phyloP scores from a whole-genome alignment of 1,284 basidiomycete species.

The Sanghuangporus sanghuang region DNA sequence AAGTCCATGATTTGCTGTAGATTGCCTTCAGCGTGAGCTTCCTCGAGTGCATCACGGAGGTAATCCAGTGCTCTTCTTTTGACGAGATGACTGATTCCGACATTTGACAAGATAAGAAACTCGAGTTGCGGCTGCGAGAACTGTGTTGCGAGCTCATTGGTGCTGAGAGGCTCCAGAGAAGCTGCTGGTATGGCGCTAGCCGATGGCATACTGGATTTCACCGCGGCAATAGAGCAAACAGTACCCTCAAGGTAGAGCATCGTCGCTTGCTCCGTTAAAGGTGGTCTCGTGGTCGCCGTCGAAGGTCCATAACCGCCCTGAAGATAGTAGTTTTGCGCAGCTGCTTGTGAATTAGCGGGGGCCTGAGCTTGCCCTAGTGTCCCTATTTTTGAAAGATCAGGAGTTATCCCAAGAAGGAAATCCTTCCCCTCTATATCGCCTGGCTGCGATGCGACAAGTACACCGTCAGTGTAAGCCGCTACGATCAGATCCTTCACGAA shows the following conservation, averaged over 20 bases:
- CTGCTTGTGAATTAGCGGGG: conserved; percentile 35
- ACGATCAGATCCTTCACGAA: conserved; percentile 50
- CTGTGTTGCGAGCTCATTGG: conserved; percentile 81
- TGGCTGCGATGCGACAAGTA: conserved; percentile 62
- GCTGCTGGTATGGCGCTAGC: conserved; percentile 23
- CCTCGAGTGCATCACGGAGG: conserved; percentile 68
- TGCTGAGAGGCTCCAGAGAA: conserved; percentile 43
- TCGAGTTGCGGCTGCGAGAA: conserved; percentile 67
- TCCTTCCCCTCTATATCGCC: conserved; percentile 72
- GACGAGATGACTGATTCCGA: conserved; percentile 77
- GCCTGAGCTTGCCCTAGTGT: conserved; percentile 53
- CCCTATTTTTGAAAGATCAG: conserved; percentile 69
- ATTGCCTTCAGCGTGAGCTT: conserved; percentile 61
- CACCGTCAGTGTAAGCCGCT: conserved; percentile 50
- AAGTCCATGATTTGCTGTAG: conserved; percentile 69
- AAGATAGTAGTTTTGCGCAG: conserved; percentile 28
- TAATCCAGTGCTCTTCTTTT: conserved; percentile 85
- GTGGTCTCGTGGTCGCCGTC: conserved; percentile 46
- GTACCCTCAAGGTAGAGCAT: conserved; percentile 73
- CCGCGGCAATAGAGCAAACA: conserved; percentile 78
- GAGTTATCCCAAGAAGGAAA: conserved; percentile 69
- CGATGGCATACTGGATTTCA: conserved; percentile 29
- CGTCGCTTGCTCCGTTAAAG: conserved; percentile 71
- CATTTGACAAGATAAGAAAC: conserved; percentile 84
- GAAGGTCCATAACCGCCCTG: conserved; percentile 30